Conservation (phyloP, 139 green algal genomes). For the Nannochloris sp. region DNA sequence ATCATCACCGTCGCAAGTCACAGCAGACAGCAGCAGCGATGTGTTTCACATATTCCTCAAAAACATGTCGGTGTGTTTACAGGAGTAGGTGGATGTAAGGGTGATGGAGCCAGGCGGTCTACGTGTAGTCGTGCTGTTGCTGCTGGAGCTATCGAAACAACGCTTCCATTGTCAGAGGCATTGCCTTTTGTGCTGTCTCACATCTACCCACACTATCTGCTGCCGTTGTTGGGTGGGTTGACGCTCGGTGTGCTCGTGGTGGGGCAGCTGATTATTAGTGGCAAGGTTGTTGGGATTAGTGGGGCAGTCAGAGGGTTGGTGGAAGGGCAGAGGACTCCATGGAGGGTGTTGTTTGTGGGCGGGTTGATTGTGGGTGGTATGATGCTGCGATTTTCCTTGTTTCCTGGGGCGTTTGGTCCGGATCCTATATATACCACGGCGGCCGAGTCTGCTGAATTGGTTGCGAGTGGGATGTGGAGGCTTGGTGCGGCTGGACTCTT, state of each 20-base stretch:
- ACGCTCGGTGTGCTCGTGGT: conserved; percentile 6
- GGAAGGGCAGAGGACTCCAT: conserved; percentile 2
- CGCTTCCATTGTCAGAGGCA: too few relatives aligned
- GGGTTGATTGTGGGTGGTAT: conserved; percentile 18
- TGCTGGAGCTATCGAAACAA: too few relatives aligned
- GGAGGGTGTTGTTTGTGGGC: conserved; percentile 18
- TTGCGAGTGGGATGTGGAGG: background rate
- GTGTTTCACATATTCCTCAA: too few relatives aligned
- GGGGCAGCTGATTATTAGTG: conserved; percentile 1
- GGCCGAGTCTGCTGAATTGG: background rate
- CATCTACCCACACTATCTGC: background rate
- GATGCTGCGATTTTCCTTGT: background rate
- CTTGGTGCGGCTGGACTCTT: conserved; percentile 35
- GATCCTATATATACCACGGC: conserved; percentile 2
- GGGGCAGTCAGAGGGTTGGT: conserved; percentile 16
- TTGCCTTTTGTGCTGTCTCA: background rate
- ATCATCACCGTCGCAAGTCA: too few relatives aligned
- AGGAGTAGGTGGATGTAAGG: too few relatives aligned
- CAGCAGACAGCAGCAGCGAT: too few relatives aligned
- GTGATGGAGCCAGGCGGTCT: too few relatives aligned
- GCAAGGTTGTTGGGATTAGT: conserved; percentile 19
- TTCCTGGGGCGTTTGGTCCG: conserved; percentile 15
- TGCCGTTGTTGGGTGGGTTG: background rate
- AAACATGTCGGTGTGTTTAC: too few relatives aligned
- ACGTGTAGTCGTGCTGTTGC: too few relatives aligned